Conservation (phyloP, 2,329 filamentous ascomycete species). For the Clarireedia hainanense region DNA sequence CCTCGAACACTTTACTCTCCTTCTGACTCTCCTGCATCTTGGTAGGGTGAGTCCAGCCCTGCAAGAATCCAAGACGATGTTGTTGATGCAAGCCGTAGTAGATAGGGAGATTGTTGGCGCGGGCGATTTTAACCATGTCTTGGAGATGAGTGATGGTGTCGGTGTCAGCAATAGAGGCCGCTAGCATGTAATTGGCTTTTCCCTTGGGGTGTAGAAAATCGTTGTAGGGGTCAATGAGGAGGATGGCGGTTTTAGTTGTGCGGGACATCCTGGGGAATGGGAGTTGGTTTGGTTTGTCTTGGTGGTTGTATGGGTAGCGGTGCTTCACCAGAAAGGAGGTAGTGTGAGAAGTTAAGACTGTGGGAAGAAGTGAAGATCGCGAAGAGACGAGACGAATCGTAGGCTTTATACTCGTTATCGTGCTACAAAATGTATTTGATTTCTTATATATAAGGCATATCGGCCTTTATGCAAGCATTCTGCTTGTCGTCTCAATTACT, state of each 20-base stretch:
- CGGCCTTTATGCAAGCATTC: not conserved
- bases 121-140: slow-evolving; percentile 21
- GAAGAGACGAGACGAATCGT: not conserved
- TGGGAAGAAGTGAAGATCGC: not conserved
- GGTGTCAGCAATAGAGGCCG: slow-evolving; percentile 24
- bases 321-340: not conserved
- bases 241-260: slow-evolving; percentile 15
- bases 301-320: too few relatives aligned
- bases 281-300: not conserved
- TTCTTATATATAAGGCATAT: not conserved
- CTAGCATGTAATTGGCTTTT: slow-evolving; percentile 21
- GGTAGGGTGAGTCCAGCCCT: slow-evolving; percentile 27
- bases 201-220: slow-evolving; percentile 24
- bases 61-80: slow-evolving; percentile 17
- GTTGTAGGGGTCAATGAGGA: slow-evolving; percentile 26
- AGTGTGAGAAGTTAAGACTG: not conserved
- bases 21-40: slow-evolving; percentile 14
- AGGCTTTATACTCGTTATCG: not conserved
- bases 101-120: slow-evolving; percentile 25
- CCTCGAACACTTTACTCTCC: slow-evolving; percentile 22
- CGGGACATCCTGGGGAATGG: not conserved
- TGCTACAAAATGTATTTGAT: not conserved
- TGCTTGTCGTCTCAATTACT: not conserved
- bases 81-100: slow-evolving; percentile 32
- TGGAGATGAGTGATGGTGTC: slow-evolving; percentile 24